phyloP scores from a whole-genome alignment of 2,329 filamentous ascomycete genomes.

The Apiospora marii region DNA sequence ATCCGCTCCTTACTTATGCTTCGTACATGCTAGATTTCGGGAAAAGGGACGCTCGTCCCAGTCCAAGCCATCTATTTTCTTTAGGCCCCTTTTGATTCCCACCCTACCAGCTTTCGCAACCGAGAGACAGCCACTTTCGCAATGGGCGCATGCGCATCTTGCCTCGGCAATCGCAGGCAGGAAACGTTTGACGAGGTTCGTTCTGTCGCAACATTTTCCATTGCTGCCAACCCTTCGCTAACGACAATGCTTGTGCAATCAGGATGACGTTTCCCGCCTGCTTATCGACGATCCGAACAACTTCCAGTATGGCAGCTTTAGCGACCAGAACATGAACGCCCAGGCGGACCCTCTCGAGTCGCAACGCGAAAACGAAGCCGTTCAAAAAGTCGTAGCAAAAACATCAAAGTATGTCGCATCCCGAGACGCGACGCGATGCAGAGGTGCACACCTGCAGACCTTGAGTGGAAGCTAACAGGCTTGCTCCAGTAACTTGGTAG shows the following conservation, averaged over 20 bases:
- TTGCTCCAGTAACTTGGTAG: slow-evolving; percentile 66
- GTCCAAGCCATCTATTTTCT: background rate
- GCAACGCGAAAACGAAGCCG: slow-evolving; percentile 69
- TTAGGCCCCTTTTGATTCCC: background rate
- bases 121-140: slow-evolving; percentile 15
- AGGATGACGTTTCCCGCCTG: slow-evolving; percentile 66
- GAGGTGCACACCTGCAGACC: slow-evolving; percentile 23
- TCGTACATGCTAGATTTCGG: slow-evolving; percentile 1
- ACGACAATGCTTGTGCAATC: slow-evolving; percentile 27
- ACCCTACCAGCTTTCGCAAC: background rate
- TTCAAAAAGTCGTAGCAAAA: slow-evolving; percentile 69
- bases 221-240: slow-evolving; percentile 29
- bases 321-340: slow-evolving; percentile 60
- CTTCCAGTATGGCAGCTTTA: slow-evolving; percentile 70
- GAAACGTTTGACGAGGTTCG: slow-evolving; percentile 62
- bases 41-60: slow-evolving; percentile 1
- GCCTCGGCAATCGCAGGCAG: slow-evolving; percentile 60
- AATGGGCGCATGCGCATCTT: slow-evolving; percentile 70
- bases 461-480: background rate
- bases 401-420: slow-evolving; percentile 64
- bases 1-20: slow-evolving; percentile 14
- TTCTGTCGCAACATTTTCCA: background rate
- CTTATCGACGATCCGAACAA: slow-evolving; percentile 68
- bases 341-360: slow-evolving; percentile 69
- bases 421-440: slow-evolving; percentile 30